Percentiles rank a stretch among this genome's conserved stretches.
These are phyloP conservation scores for Diutina siamensis DNA, from an alignment of 1,139 yeast species.

Conservation along the genomic window DNA sequence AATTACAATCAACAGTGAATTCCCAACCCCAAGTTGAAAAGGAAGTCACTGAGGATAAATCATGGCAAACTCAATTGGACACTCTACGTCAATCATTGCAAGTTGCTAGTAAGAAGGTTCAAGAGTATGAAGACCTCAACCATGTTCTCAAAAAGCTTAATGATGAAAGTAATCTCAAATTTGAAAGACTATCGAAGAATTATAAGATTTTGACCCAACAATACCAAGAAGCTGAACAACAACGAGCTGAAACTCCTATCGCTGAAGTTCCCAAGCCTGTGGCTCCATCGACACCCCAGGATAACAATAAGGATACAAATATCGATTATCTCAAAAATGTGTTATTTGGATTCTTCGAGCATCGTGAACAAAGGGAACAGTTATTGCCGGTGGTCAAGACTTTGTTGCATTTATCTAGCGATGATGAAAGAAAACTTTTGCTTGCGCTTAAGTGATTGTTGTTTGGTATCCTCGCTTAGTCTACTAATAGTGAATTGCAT, in stretches of 20 bases:
- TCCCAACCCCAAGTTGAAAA: conserved; percentile 18
- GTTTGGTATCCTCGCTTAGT: no score
- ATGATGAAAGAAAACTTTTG: conserved; percentile 63
- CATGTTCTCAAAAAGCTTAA: conserved; percentile 47
- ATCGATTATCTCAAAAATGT: conserved; percentile 81
- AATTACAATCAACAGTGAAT: conserved; percentile 25
- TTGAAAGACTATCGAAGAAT: conserved; percentile 55
- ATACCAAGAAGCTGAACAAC: conserved; percentile 23
- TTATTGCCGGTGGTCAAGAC: conserved; percentile 78
- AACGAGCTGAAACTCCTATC: conserved; percentile 7
- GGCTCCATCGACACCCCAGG: background rate
- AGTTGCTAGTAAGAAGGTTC: conserved; percentile 35
- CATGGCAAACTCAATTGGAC: conserved; percentile 22
- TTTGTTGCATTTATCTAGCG: conserved; percentile 51
- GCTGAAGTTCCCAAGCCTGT: background rate
- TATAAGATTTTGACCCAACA: conserved; percentile 53
- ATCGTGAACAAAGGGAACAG: conserved; percentile 78
- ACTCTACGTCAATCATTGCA: conserved; percentile 44
- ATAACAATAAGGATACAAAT: conserved; percentile 18
- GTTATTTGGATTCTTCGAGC: conserved; percentile 77
- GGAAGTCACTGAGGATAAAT: conserved; percentile 6
- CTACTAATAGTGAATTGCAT: no score
- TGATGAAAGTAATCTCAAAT: conserved; percentile 56
- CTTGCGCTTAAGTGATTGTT: conserved; percentile 25
- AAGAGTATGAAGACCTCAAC: conserved; percentile 49